Evolutionary conservation across 2,329 filamentous ascomycete species (phyloP).

Genomic region (Albifimbria verrucaria): DNA sequence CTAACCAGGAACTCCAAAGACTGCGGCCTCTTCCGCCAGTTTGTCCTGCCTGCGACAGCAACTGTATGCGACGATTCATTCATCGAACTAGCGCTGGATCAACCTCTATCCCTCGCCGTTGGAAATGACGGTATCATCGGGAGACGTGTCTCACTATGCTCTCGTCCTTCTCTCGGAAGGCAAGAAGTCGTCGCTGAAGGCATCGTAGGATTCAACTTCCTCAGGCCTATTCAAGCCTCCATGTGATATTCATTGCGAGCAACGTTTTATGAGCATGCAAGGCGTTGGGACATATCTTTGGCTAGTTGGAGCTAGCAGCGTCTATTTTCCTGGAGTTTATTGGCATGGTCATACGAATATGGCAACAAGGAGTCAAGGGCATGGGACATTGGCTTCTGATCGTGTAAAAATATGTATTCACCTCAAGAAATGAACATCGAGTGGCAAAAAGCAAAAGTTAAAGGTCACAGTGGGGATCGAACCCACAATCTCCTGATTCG

Average conservation of each 20-base stretch:
- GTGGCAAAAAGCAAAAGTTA: too few species aligned
- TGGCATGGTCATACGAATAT: too few species aligned
- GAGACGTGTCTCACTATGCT: slow-evolving; percentile 40
- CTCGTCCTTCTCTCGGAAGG: slow-evolving; percentile 16
- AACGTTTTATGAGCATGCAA: too few species aligned
- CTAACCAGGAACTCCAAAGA: slow-evolving; percentile 35
- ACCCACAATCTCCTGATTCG: slow-evolving; percentile 30
- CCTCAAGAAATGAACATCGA: too few species aligned
- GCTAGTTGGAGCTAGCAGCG: too few species aligned
- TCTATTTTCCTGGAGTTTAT: too few species aligned
- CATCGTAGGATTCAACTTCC: slow-evolving; percentile 47
- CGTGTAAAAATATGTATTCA: too few species aligned
- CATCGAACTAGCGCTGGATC: slow-evolving; percentile 31
- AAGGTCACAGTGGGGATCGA: slow-evolving; percentile 24
- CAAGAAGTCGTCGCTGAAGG: slow-evolving; percentile 40
- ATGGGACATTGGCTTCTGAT: too few species aligned
- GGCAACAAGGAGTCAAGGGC: too few species aligned
- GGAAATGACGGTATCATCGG: slow-evolving; percentile 46
- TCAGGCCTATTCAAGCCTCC: slow-evolving; percentile 7
- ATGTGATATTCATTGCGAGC: too few species aligned
- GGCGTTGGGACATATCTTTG: too few species aligned
- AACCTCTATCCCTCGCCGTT: slow-evolving; percentile 40
- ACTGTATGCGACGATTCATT: slow-evolving; percentile 10
- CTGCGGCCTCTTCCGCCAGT: slow-evolving; percentile 39
- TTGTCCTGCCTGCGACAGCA: slow-evolving; percentile 24